Evolutionary conservation across 176 grass and related monocot genomes (phyloP).

Genomic region (Carex pumila): DNA sequence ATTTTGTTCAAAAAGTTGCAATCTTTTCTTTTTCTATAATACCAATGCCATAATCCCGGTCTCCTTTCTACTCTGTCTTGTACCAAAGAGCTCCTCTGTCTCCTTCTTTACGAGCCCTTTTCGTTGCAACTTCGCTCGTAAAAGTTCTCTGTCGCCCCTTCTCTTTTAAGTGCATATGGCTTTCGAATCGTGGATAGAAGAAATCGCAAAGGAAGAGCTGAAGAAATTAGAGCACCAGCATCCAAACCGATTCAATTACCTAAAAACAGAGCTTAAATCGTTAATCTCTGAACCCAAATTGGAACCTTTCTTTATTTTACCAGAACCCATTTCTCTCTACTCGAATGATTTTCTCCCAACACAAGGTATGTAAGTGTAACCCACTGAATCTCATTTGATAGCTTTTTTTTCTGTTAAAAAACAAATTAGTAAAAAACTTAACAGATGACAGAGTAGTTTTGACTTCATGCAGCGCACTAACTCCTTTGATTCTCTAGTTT

Average conservation of each 20-base stretch:
- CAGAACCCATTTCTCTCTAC: background rate
- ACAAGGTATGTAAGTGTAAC: background rate
- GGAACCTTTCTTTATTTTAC: slow-evolving; percentile 8
- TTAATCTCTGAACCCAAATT: slow-evolving; percentile 45
- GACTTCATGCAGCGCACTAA: too few relatives aligned
- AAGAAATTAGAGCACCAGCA: slow-evolving; percentile 61
- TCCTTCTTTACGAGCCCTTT: background rate
- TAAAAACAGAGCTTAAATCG: slow-evolving; percentile 68
- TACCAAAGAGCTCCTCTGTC: background rate
- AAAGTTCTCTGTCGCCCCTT: background rate
- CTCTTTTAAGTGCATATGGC: background rate
- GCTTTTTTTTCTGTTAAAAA: too few relatives aligned
- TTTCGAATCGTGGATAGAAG: slow-evolving; percentile 47
- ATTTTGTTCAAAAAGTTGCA: background rate
- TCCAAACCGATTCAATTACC: slow-evolving; percentile 53
- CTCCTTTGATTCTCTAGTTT: too few relatives aligned
- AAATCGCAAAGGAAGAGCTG: slow-evolving; percentile 63
- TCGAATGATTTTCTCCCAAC: background rate
- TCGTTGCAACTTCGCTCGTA: background rate
- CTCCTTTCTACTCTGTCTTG: background rate
- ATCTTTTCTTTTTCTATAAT: background rate
- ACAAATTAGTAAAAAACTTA: too few relatives aligned
- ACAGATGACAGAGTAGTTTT: too few relatives aligned
- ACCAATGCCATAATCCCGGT: background rate
- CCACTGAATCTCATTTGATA: background rate